Percentiles rank a stretch among this genome's conserved stretches.
phyloP scores from a whole-genome alignment of 768 basidiomycete genomes.

The Hypsizygus marmoreus region DNA sequence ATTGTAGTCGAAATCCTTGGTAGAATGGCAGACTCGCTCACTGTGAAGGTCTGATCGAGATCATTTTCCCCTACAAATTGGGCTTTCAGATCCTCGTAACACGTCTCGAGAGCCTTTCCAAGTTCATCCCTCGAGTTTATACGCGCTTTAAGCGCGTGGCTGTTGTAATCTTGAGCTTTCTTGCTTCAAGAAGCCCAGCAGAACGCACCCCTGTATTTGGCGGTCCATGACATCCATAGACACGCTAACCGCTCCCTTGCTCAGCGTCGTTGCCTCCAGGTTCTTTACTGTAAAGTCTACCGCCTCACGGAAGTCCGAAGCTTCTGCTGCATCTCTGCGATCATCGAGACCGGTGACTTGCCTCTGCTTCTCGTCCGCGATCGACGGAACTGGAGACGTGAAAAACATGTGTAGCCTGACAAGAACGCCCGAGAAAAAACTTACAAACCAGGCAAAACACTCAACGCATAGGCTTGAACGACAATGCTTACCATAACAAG shows the following conservation, averaged over 20 bases:
- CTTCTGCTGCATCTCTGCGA: slow-evolving; percentile 36
- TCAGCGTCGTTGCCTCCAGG: slow-evolving; percentile 54
- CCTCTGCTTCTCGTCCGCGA: too few species aligned
- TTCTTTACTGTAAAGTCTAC: slow-evolving; percentile 62
- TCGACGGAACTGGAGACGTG: too few species aligned
- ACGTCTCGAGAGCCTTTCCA: slow-evolving; percentile 59
- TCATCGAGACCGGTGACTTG: slow-evolving; percentile 58
- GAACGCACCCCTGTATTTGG: slow-evolving; percentile 58
- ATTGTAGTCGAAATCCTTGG: neutral
- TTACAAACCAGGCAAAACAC: too few species aligned
- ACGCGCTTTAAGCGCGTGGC: slow-evolving; percentile 67
- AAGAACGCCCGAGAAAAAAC: too few species aligned
- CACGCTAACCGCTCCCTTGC: slow-evolving; percentile 56
- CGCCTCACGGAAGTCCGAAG: slow-evolving; percentile 43
- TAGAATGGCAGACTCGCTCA: slow-evolving; percentile 21
- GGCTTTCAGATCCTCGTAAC: slow-evolving; percentile 53
- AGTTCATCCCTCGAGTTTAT: slow-evolving; percentile 65
- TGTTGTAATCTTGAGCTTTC: slow-evolving; percentile 24
- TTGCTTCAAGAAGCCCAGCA: neutral
- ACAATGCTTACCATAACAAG: slow-evolving; percentile 19
- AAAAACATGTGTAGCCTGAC: too few species aligned
- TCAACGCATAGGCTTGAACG: too few species aligned
- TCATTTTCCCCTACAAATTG: slow-evolving; percentile 52
- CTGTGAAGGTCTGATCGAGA: slow-evolving; percentile 69
- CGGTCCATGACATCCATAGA: slow-evolving; percentile 59